Evolutionary conservation across 306 rosid genomes (phyloP), one percentile per base, ranked within the genome.

Genomic region (Begonia fuchsioides): DNA sequence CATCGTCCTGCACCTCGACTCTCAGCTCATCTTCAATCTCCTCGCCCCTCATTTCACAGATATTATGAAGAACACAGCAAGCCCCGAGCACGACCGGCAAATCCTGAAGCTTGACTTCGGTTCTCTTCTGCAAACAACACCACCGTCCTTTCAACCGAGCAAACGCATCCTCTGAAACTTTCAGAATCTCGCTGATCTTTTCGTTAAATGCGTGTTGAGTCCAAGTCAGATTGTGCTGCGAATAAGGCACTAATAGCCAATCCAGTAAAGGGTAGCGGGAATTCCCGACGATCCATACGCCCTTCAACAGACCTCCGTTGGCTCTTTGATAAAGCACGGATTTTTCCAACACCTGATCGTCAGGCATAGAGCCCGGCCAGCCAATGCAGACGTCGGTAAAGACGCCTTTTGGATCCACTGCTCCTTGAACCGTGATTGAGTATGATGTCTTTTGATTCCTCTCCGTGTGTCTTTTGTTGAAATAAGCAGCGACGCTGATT

Each of bases 301-400:
- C 92, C 14, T 75, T 82, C 15, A 82, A 38, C 13, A 82, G 57
- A 2, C 94, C 96, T 2, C 74, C 76, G 38, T 69, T 75, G 1
- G 94, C 98, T 52, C 92, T 67, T 26, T 92, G 94, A 53, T 32
- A 55, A 55, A 92, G 70, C 3, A 94, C 93, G 0, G 86, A 75
- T 18, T 75, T 79, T 54, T 85, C 93, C 12, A 92, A 54, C 10
- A 92, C 98, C 43, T 86, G 87, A 40, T 82, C 96, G 63, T 92
- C 96, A 10, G 93, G 76, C 94, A 92, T 77, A 5, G 96, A 92
- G 2, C 98, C 98, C 2, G 96, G 96, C 98, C 98, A 92, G 0
- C 98, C 98, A 14, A 85, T 82, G 17, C 96, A 92, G 2, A 85
- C 87, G 45, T 92, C 98, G 0, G 86, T 73, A 11, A 85, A 92